phyloP scores from a whole-genome alignment of 495 filamentous ascomycete species.

The Collariella sp. region DNA sequence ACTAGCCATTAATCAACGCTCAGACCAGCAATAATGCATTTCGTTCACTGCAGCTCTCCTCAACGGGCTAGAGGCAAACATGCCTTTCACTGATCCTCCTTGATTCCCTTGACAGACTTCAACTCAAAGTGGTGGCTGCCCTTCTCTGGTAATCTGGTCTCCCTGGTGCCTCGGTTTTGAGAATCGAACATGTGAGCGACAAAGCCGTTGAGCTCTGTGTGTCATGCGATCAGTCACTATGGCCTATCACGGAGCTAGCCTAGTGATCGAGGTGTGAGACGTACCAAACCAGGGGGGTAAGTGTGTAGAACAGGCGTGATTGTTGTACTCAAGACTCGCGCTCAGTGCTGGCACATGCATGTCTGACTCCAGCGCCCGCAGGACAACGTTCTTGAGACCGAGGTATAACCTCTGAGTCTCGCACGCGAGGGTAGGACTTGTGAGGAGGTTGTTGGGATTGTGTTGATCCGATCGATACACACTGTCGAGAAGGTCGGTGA shows the following conservation, averaged over 20 bases:
- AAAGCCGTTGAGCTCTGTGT: conserved; percentile 62
- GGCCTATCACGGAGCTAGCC: neutral
- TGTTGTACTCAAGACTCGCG: conserved; percentile 60
- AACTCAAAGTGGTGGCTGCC: conserved; percentile 52
- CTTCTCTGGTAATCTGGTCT: conserved; percentile 39
- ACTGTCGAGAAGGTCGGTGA: conserved; percentile 50
- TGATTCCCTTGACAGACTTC: conserved; percentile 36
- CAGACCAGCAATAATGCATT: too few relatives aligned
- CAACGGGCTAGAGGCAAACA: too few relatives aligned
- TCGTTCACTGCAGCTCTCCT: too few relatives aligned
- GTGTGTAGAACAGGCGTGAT: conserved; percentile 49
- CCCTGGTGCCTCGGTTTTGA: conserved; percentile 40
- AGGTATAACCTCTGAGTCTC: conserved; percentile 47
- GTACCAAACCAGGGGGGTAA: conserved; percentile 55
- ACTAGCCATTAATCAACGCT: neutral
- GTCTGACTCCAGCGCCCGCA: conserved; percentile 51
- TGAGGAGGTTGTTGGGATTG: conserved; percentile 36
- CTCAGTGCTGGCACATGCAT: conserved; percentile 55
- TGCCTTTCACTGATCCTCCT: neutral
- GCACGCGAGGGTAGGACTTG: conserved; percentile 40
- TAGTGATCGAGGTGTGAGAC: neutral
- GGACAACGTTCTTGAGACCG: conserved; percentile 49
- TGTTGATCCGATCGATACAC: conserved; percentile 20
- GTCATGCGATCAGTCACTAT: neutral
- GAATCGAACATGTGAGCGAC: conserved; percentile 55